Conservation (phyloP, 1,139 yeast species). For the Tardiomyces digboiensis region DNA sequence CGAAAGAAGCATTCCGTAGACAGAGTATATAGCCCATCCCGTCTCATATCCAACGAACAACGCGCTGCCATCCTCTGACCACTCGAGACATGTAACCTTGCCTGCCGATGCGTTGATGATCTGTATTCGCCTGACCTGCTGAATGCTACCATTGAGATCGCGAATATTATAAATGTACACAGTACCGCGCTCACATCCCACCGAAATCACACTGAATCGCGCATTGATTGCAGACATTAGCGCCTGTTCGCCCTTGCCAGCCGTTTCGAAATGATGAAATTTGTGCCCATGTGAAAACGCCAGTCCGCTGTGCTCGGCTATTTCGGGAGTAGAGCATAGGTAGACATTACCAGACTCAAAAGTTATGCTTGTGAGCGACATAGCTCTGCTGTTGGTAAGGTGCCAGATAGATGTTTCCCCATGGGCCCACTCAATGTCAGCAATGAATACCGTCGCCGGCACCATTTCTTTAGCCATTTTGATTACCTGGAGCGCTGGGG, state of each 20-base stretch:
- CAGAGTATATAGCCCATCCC: slow-evolving; percentile 31
- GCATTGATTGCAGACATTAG: slow-evolving; percentile 25
- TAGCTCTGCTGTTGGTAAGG: background rate
- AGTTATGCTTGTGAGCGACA: slow-evolving; percentile 3
- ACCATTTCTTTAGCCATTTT: slow-evolving; percentile 6
- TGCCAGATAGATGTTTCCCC: background rate
- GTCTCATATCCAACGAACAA: slow-evolving; percentile 26
- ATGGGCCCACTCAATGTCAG: background rate
- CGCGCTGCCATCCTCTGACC: slow-evolving; percentile 29
- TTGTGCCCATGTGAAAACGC: slow-evolving; percentile 8
- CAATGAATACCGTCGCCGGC: slow-evolving; percentile 4
- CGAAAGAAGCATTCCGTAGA: slow-evolving; percentile 27
- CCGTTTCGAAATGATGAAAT: background rate
- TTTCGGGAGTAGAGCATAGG: background rate
- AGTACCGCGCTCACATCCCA: slow-evolving; percentile 24
- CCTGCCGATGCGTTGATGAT: slow-evolving; percentile 26
- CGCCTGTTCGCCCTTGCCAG: slow-evolving; percentile 14
- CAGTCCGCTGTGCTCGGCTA: background rate
- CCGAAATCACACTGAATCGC: slow-evolving; percentile 27
- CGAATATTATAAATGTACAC: slow-evolving; percentile 24
- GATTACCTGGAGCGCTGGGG: slow-evolving; percentile 20
- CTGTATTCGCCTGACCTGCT: slow-evolving; percentile 17
- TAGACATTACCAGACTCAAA: slow-evolving; percentile 5
- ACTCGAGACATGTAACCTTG: slow-evolving; percentile 17
- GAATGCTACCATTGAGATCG: slow-evolving; percentile 25